phyloP scores from a whole-genome alignment of 176 grass and related monocot species.

The Cocos nucifera region DNA sequence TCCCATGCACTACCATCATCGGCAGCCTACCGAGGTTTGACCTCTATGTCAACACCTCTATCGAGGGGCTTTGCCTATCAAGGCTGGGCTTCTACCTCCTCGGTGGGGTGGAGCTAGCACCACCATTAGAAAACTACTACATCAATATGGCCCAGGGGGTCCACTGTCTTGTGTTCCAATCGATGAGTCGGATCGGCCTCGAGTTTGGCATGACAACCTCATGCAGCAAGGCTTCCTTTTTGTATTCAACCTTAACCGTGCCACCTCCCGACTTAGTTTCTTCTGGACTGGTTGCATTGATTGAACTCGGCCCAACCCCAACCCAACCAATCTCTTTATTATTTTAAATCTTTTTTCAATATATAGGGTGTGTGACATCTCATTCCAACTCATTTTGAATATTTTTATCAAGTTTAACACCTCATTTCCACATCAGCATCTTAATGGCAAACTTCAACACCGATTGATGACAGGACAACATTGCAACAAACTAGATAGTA shows the following conservation, averaged over 20 bases:
- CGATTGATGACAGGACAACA: too few species aligned
- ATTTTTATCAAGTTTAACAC: too few species aligned
- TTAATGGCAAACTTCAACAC: too few species aligned
- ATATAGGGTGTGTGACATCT: too few species aligned
- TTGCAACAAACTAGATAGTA: too few species aligned
- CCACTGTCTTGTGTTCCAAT: neutral
- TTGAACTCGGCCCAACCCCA: too few species aligned
- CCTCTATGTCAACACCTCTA: neutral
- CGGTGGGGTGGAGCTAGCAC: neutral
- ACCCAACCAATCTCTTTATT: too few species aligned
- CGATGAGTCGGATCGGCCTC: neutral
- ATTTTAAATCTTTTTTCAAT: too few species aligned
- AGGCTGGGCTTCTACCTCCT: neutral
- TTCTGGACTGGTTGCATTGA: neutral
- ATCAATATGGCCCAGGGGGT: neutral
- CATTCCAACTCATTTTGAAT: too few species aligned
- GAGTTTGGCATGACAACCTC: neutral
- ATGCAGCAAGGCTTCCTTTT: constrained; percentile 6
- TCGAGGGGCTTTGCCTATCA: neutral
- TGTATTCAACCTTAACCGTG: neutral
- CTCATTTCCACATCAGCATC: too few species aligned
- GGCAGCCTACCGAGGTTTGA: neutral
- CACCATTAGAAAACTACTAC: neutral
- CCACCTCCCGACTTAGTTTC: neutral
- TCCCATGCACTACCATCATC: neutral